phyloP scores from a whole-genome alignment of 1,284 basidiomycete species.

The Anthracocystis panici-leucophaei region DNA sequence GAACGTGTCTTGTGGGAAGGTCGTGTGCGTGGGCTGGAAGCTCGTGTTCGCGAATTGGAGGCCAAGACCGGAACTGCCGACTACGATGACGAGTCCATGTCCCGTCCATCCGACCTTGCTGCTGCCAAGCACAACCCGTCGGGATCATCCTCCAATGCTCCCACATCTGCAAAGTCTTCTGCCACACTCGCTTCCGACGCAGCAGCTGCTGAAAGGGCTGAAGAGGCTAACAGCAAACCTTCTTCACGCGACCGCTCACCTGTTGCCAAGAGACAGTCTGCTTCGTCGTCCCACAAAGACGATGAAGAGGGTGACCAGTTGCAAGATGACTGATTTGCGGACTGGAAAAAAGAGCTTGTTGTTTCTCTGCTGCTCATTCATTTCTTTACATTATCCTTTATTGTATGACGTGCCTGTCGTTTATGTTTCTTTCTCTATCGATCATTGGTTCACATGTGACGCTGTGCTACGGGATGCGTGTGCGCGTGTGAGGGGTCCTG shows the following conservation, averaged over 20 bases:
- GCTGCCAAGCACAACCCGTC: background rate
- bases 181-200: conserved; percentile 5
- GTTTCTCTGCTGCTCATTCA: conserved; percentile 1
- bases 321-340: conserved; percentile 28
- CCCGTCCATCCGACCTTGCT: conserved; percentile 6
- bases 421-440: no score
- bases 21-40: conserved; percentile 56
- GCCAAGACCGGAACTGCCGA: conserved; percentile 32
- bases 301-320: conserved; percentile 41
- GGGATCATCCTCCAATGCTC: background rate
- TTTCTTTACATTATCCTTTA: background rate
- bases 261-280: conserved; percentile 9
- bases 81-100: conserved; percentile 17
- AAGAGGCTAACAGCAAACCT: conserved; percentile 7
- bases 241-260: conserved; percentile 27
- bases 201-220: conserved; percentile 3
- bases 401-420: background rate
- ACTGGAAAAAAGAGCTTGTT: background rate
- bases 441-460: no score
- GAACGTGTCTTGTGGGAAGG: conserved; percentile 60
- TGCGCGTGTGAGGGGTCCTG: no score
- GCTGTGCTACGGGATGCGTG: no score
- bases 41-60: conserved; percentile 52
- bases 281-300: conserved; percentile 13
- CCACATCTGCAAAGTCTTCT: background rate